Evolutionary conservation across 1,284 basidiomycete genomes (phyloP).

Genomic region (Entoloma clypeatum): DNA sequence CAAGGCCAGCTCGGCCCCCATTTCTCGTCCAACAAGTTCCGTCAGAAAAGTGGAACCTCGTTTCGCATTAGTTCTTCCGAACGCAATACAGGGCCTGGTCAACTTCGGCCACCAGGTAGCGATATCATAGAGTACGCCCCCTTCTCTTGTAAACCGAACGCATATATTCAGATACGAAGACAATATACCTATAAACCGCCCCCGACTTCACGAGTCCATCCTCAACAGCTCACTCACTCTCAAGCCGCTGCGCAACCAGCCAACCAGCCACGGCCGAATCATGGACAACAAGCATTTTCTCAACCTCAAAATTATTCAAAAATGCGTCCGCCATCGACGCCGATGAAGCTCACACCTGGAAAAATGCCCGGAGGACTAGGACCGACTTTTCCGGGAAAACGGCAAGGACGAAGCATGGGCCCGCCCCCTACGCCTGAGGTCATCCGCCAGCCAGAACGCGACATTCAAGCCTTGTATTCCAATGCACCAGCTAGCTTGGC

Average conservation of each 20-base stretch:
- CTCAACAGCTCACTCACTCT: conserved; percentile 31
- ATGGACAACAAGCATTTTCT: conserved; percentile 4
- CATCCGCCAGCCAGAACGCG: conserved; percentile 8
- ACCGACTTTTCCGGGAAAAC: conserved; percentile 2
- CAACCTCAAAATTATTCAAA: conserved; percentile 10
- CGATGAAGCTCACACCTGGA: no score
- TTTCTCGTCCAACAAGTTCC: conserved; percentile 32
- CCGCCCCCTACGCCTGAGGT: conserved; percentile 34
- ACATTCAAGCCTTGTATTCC: neutral
- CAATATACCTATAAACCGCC: conserved; percentile 57
- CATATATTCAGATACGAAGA: conserved; percentile 36
- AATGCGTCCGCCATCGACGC: conserved; percentile 24
- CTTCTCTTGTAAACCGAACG: conserved; percentile 7
- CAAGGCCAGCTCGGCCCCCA: conserved; percentile 48
- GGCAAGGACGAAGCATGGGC: conserved; percentile 28
- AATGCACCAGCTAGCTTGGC: neutral
- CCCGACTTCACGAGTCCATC: conserved; percentile 35
- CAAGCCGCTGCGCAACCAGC: conserved; percentile 32
- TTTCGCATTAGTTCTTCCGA: conserved; percentile 1
- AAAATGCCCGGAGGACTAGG: no score
- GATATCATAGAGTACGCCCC: conserved; percentile 18
- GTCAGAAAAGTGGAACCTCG: conserved; percentile 9
- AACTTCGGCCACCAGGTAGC: conserved; percentile 16
- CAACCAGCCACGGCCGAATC: conserved; percentile 19
- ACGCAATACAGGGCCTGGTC: conserved; percentile 3